Percentiles rank a stretch among this genome's conserved stretches.
These are phyloP conservation scores for Vigna nakashimae DNA, from an alignment of 306 rosid genomes.

Conservation along the genomic window DNA sequence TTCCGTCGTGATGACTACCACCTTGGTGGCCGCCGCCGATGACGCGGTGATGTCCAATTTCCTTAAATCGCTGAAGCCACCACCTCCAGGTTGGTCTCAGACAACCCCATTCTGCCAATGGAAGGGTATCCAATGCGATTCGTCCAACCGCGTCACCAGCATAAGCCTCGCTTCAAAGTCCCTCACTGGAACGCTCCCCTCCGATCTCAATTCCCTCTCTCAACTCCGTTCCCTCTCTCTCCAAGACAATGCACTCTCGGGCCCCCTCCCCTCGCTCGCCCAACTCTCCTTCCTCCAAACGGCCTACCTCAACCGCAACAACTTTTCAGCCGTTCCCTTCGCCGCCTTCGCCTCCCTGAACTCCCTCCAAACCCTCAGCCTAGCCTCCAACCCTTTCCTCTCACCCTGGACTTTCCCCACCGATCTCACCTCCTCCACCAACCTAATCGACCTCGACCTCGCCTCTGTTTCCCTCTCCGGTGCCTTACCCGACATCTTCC, in stretches of 20 bases:
- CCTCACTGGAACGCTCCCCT: conserved; percentile 75
- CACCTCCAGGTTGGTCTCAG: conserved; percentile 64
- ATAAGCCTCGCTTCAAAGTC: conserved; percentile 53
- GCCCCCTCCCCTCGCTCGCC: conserved; percentile 71
- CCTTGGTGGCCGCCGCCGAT: conserved; percentile 61
- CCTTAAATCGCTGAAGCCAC: conserved; percentile 40
- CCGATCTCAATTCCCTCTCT: conserved; percentile 72
- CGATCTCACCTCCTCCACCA: conserved; percentile 59
- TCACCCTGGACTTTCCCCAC: conserved; percentile 66
- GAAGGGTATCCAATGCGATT: conserved; percentile 65
- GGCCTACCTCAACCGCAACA: conserved; percentile 56
- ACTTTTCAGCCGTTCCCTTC: conserved; percentile 66
- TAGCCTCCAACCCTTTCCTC: conserved; percentile 52
- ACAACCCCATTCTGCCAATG: conserved; percentile 57
- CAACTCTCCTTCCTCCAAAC: conserved; percentile 60
- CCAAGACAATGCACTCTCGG: conserved; percentile 62
- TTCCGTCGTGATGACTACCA: background rate
- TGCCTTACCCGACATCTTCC: conserved; percentile 68
- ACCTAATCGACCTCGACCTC: conserved; percentile 53
- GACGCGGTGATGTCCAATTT: conserved; percentile 58
- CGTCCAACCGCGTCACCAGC: conserved; percentile 58
- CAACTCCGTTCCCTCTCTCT: conserved; percentile 61
- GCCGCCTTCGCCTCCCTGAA: conserved; percentile 67
- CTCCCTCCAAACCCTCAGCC: conserved; percentile 58
- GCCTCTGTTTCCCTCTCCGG: conserved; percentile 50